Evolutionary conservation across 1,284 basidiomycete genomes (phyloP).

Genomic region (Schizophyllum commune): DNA sequence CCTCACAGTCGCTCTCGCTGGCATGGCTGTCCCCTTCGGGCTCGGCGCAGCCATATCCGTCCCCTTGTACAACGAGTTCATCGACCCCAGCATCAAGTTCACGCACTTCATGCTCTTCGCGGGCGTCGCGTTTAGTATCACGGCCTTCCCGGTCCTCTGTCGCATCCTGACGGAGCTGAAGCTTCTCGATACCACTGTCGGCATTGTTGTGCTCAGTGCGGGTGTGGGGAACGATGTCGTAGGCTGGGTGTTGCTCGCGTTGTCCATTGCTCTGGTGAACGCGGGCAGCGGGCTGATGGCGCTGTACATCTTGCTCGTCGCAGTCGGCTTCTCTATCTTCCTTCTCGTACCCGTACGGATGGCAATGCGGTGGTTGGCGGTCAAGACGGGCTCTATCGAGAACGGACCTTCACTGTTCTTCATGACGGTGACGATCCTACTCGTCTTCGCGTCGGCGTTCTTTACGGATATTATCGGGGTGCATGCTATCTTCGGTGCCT

Average conservation of each 20-base stretch:
- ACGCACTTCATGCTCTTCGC: slow-evolving; percentile 93
- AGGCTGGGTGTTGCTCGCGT: slow-evolving; percentile 71
- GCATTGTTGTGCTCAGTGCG: slow-evolving; percentile 87
- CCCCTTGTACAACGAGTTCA: slow-evolving; percentile 77
- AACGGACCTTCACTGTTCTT: slow-evolving; percentile 72
- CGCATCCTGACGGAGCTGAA: slow-evolving; percentile 78
- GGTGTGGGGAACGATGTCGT: slow-evolving; percentile 89
- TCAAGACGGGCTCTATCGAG: slow-evolving; percentile 73
- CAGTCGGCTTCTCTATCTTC: slow-evolving; percentile 77
- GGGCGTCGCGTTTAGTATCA: slow-evolving; percentile 88
- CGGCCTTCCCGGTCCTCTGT: slow-evolving; percentile 91
- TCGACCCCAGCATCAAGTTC: slow-evolving; percentile 55
- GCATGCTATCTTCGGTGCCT: slow-evolving; percentile 88
- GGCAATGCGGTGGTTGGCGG: slow-evolving; percentile 64
- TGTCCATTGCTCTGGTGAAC: slow-evolving; percentile 89
- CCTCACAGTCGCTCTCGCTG: slow-evolving; percentile 15
- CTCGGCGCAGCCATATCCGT: slow-evolving; percentile 79
- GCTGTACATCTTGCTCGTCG: slow-evolving; percentile 75
- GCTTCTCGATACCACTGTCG: slow-evolving; percentile 88
- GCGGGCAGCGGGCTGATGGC: slow-evolving; percentile 69
- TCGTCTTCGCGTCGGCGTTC: slow-evolving; percentile 83
- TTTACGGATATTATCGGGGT: slow-evolving; percentile 94
- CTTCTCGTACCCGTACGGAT: slow-evolving; percentile 68
- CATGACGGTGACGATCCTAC: slow-evolving; percentile 71
- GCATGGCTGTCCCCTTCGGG: slow-evolving; percentile 59